Evolutionary conservation across 2,329 filamentous ascomycete species (phyloP).

Genomic region (Ceratocystis cacaofunesta): DNA sequence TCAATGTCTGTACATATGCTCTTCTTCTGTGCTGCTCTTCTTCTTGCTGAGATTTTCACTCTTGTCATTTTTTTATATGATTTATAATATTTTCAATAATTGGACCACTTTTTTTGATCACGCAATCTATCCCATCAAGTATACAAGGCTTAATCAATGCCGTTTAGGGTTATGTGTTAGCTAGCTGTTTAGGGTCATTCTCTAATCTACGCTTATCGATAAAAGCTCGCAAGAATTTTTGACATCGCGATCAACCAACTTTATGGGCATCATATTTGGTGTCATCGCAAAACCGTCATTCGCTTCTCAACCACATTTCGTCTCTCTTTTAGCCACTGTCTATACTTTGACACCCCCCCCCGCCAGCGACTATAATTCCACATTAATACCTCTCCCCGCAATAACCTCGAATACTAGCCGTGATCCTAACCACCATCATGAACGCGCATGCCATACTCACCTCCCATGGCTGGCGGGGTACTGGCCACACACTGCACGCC

Average conservation of each 20-base stretch:
- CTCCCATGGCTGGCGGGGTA: constrained; percentile 78
- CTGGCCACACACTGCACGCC: constrained; percentile 74
- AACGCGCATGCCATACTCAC: constrained; percentile 70
- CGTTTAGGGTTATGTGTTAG: neutral
- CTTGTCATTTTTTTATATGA: neutral
- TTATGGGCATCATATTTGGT: neutral
- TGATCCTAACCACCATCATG: constrained; percentile 36
- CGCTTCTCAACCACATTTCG: neutral
- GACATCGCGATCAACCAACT: neutral
- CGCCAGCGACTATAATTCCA: too few relatives aligned
- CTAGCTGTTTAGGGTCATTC: neutral
- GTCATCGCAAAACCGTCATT: neutral
- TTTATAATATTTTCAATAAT: too few relatives aligned
- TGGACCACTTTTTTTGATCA: too few relatives aligned
- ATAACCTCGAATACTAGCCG: neutral
- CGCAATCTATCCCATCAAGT: too few relatives aligned
- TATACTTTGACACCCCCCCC: neutral
- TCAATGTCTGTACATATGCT: neutral
- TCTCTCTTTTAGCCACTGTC: neutral
- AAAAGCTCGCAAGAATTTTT: constrained; percentile 3
- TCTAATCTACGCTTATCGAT: constrained; percentile 1
- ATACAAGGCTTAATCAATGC: too few relatives aligned
- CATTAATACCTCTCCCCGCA: neutral
- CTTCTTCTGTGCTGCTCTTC: neutral
- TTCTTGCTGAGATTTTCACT: neutral